Conservation (phyloP, 345 rosid genomes). For the Acer yangbiense region DNA sequence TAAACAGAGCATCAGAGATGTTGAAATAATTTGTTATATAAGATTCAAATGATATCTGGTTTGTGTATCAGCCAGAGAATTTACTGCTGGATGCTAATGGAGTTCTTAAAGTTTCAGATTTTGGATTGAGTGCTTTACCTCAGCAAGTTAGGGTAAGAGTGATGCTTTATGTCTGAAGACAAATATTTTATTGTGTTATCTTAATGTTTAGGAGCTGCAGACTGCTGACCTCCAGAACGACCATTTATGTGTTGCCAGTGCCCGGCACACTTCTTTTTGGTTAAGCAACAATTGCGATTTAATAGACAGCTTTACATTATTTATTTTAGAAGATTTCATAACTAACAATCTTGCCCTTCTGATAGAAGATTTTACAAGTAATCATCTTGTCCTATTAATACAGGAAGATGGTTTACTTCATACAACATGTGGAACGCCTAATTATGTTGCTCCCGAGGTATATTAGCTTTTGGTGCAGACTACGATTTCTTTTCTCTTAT, state of each 20-base stretch:
- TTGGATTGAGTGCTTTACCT: slow-evolving; percentile 97
- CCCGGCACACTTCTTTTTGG: background rate
- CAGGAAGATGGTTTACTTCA: slow-evolving; percentile 99
- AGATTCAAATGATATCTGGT: slow-evolving; percentile 12
- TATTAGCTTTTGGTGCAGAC: slow-evolving; percentile 25
- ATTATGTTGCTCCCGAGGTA: slow-evolving; percentile 99
- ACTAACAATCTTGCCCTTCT: slow-evolving; percentile 19
- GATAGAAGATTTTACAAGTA: background rate
- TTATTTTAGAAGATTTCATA: slow-evolving; percentile 3
- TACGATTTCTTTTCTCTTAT: background rate
- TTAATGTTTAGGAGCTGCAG: background rate
- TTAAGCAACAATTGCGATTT: background rate
- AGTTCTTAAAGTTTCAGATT: slow-evolving; percentile 87
- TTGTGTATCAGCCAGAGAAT: slow-evolving; percentile 84
- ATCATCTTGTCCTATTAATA: slow-evolving; percentile 9
- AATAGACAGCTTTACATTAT: slow-evolving; percentile 10
- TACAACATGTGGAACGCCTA: slow-evolving; percentile 98
- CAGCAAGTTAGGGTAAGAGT: slow-evolving; percentile 96
- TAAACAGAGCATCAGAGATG: slow-evolving; percentile 2
- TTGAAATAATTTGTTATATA: background rate
- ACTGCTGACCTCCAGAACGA: background rate
- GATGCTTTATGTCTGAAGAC: slow-evolving; percentile 1
- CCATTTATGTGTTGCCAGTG: background rate
- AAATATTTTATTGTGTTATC: background rate
- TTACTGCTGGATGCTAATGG: slow-evolving; percentile 89